Evolutionary conservation across 2,329 filamentous ascomycete genomes (phyloP).

Genomic region (Penicillium sp.): DNA sequence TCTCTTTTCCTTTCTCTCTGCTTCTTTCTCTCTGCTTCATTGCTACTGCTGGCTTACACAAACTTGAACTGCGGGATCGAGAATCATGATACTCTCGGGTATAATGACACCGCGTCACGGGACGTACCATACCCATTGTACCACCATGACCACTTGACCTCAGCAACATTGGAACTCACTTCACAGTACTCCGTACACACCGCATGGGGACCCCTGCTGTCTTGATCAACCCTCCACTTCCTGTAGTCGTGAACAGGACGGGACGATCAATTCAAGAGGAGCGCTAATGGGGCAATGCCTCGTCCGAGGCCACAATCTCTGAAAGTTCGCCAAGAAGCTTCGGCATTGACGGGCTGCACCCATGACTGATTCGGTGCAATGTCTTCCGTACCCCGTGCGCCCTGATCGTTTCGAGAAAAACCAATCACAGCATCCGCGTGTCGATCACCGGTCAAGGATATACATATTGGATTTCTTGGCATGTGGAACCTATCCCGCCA

Average conservation of each 20-base stretch:
- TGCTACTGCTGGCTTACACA: background rate
- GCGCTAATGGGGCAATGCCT: background rate
- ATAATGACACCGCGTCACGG: background rate
- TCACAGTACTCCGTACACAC: background rate
- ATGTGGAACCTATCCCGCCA: constrained; percentile 8
- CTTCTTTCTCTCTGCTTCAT: background rate
- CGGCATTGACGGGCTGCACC: background rate
- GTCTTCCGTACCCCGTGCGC: background rate
- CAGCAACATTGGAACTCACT: background rate
- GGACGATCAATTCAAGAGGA: constrained; percentile 1
- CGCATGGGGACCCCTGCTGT: background rate
- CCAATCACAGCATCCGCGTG: background rate
- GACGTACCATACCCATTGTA: background rate
- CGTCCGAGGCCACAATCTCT: constrained; percentile 3
- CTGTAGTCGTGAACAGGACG: background rate
- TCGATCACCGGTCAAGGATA: constrained; percentile 6
- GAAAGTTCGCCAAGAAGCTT: background rate
- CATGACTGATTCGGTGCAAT: background rate
- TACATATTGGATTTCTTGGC: constrained; percentile 14
- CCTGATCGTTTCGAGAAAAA: background rate
- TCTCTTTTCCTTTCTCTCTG: background rate
- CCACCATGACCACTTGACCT: background rate
- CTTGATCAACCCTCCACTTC: background rate
- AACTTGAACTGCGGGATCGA: background rate
- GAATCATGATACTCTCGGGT: background rate